Conservation (phyloP, 1,139 yeast species). For the Diutina pseudorugosa region DNA sequence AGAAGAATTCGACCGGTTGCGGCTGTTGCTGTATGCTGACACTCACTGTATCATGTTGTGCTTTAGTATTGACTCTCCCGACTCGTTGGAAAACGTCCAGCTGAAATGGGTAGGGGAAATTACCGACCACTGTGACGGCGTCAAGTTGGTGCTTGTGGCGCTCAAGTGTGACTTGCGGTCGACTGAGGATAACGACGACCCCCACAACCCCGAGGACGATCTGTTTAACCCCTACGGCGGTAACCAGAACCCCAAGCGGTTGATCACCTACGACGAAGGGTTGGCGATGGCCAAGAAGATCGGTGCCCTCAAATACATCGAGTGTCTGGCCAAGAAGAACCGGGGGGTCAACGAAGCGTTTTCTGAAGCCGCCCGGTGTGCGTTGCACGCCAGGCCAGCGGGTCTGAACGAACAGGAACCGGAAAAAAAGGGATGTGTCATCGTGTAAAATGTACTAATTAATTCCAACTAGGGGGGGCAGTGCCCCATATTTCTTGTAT, state of each 20-base stretch:
- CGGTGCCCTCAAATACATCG: conserved; percentile 78
- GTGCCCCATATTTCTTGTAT: neutral
- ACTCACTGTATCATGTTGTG: conserved; percentile 96
- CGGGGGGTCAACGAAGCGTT: conserved; percentile 96
- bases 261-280: conserved; percentile 76
- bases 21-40: conserved; percentile 85
- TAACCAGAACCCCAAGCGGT: conserved; percentile 31
- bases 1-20: conserved; percentile 89
- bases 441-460: conserved; percentile 16
- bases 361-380: conserved; percentile 95
- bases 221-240: conserved; percentile 25
- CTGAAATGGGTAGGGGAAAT: conserved; percentile 92
- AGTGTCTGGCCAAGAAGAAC: conserved; percentile 88
- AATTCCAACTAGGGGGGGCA: neutral
- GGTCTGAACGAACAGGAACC: conserved; percentile 49
- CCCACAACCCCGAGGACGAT: conserved; percentile 23
- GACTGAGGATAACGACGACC: conserved; percentile 24
- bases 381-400: conserved; percentile 79
- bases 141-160: conserved; percentile 85
- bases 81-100: conserved; percentile 89
- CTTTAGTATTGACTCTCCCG: conserved; percentile 88
- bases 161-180: conserved; percentile 85
- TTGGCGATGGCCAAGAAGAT: conserved; percentile 74
- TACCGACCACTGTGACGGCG: conserved; percentile 94
- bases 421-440: conserved; percentile 28